Base-by-base conservation (phyloP, 2,329 filamentous ascomycete genomes). In the Cladophialophora immunda region DNA sequence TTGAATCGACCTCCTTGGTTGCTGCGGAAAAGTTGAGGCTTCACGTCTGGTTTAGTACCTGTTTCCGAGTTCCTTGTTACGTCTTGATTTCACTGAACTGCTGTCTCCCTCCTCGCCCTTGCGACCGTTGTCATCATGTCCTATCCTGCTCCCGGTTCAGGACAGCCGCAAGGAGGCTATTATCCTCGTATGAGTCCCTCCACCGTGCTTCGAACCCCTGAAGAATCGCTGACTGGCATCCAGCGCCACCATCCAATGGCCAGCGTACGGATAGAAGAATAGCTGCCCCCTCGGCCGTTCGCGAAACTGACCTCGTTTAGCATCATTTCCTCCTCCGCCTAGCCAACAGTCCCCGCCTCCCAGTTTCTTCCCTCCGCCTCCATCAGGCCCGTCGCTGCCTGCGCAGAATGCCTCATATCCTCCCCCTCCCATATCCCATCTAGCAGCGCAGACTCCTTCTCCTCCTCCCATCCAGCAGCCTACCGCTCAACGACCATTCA, bases 241-340 rank as follows among this genome's bases (percentile, higher is more conserved):
- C 63, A 72, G 69, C 71, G 25, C 71, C 71, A 36, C 71, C 70
- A 15, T 63, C 67, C 9, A 68, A 63, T 52, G 57, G 61, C 36
- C 65, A 70, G 32, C 58, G 68, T 70, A 70, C 30, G 66, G 8
- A 4, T 17, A 11, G 9, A 41, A 38, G 2, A 55, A 27, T 13
- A 25, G 19, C 32, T 36, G 32, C 45, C 9, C 38, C 13, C 19
- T 25, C 7, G 30, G 32, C 22, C 19, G 13, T 34, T 13, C 19
- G 1, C 19, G 30, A 68, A 50, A 63, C 65, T 64, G 54, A 68
- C 60, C 11, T 54, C 55, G 57, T 67, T 68, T 54, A 73, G 69
- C 73, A 56, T 74, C 73, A 57, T 74, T 71, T 62, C 73, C 72
- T 53, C 74, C 74, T 55, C 74, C 75, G 3, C 74, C 75, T 17